phyloP scores from a whole-genome alignment of 352 stramenopile species.

The Phytophthora capsici region DNA sequence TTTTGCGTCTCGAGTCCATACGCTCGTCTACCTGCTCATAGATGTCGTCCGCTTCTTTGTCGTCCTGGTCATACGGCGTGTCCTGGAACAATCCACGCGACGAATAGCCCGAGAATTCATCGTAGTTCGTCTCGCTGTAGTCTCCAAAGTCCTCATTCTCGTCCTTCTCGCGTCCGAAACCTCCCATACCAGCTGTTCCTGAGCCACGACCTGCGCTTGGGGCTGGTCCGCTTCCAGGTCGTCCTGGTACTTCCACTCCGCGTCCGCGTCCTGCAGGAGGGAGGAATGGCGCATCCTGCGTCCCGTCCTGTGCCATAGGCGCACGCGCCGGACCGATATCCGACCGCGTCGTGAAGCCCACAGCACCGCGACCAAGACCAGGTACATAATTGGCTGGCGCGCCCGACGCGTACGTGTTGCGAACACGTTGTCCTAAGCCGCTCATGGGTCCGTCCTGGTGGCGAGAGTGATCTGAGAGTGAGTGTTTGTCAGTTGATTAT shows the following conservation, averaged over 20 bases:
- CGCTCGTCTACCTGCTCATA: constrained; percentile 96
- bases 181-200: constrained; percentile 80
- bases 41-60: constrained; percentile 96
- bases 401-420: constrained; percentile 87
- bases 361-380: constrained; percentile 94
- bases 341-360: constrained; percentile 97
- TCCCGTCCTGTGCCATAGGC: constrained; percentile 63
- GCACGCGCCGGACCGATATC: constrained; percentile 94
- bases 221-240: constrained; percentile 18
- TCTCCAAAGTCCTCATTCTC: constrained; percentile 89
- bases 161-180: constrained; percentile 86
- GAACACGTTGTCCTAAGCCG: constrained; percentile 68
- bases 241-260: constrained; percentile 23
- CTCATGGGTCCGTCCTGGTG: constrained; percentile 55
- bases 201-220: constrained; percentile 68
- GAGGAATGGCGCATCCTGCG: constrained; percentile 70
- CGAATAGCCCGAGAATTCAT: constrained; percentile 91
- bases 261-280: constrained; percentile 79
- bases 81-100: constrained; percentile 90
- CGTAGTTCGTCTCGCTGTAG: constrained; percentile 93
- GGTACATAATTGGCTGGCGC: constrained; percentile 96
- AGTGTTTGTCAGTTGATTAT: background rate
- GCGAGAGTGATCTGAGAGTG: background rate
- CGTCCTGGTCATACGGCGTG: constrained; percentile 96
- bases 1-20: constrained; percentile 94